Evolutionary conservation across 2,329 filamentous ascomycete species (phyloP).

Genomic region (Fusarium udum): DNA sequence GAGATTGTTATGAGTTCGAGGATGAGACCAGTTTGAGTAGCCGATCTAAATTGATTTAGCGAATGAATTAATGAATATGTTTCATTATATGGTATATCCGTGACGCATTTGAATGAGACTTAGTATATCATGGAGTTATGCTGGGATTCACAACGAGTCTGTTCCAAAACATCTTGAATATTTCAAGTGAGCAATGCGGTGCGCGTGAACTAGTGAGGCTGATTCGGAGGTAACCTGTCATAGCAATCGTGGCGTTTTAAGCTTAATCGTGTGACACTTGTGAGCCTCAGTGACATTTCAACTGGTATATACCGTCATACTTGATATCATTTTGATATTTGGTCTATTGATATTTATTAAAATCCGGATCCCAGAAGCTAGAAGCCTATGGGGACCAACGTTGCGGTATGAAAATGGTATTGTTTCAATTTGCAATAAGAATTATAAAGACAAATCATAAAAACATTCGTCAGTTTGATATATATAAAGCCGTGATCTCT

Average conservation of each 20-base stretch:
- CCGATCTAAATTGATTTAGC: conserved; percentile 14
- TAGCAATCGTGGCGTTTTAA: neutral
- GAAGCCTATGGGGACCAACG: accelerated
- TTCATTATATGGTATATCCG: neutral
- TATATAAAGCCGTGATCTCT: neutral
- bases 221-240: neutral
- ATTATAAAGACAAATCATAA: neutral
- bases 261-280: neutral
- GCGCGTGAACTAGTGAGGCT: neutral
- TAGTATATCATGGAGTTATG: neutral
- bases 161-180: neutral
- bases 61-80: neutral
- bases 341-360: neutral
- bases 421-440: neutral
- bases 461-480: neutral
- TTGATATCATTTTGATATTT: neutral
- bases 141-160: too few species aligned
- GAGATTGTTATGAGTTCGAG: neutral
- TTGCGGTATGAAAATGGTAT: neutral
- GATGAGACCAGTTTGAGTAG: conserved; percentile 9
- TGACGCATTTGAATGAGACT: accelerated
- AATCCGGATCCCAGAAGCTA: accelerated
- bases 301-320: accelerated
- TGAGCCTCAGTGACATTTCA: neutral
- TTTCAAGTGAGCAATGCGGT: neutral